Evolutionary conservation across 2,329 filamentous ascomycete species (phyloP), one percentile per base, ranked within the genome.

Genomic region (Stemphylium beticola): DNA sequence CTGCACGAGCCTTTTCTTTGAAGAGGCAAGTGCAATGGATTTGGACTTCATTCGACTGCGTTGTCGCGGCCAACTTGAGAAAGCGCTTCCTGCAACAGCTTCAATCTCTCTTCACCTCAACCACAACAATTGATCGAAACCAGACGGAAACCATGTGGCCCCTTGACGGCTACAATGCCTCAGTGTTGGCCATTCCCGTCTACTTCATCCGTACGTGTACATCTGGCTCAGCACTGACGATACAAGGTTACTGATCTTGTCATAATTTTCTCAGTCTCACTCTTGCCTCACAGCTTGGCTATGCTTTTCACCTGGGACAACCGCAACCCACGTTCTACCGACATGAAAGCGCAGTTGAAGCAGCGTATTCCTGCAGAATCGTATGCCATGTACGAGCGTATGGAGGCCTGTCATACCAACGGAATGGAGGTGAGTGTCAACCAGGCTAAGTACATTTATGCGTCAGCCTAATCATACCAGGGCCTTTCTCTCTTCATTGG

Each of bases 401-500:
- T 75, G 18, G 74, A 79, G 54, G 72, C 76, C 4, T 80, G 78
- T 31, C 78, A 81, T 57, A 69, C 74, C 24, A 81, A 81, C 60
- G 74, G 75, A 24, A 70, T 81, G 57, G 79, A 82, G 49, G 60
- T 60, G 12, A 36, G 51, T 45, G 2, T 36, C 33, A 29, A 20
- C 18, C 22, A 15, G 37, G 24, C 6, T 15, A 10, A 11, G 8
- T 12, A 20, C 22, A 14, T 4, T n/a, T 12, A 10, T 14, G 20
- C 9, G 37, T 38, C 3, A 8, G 8, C 20, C 37, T 49, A 17
- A 53, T n/a, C n/a, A 7, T 33, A 22, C 26, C 31, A 58, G 67
- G 79, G 77, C 47, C 67, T 81, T 49, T 76, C 79, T 1, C 57
- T 82, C 8, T 81, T 80, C 55, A 64, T 77, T 9, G 72, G 77